A percentile compares a stretch with the other conserved stretches of the same genome.
phyloP scores from a whole-genome alignment of 1,284 basidiomycete genomes.

The Pholiota adiposa region DNA sequence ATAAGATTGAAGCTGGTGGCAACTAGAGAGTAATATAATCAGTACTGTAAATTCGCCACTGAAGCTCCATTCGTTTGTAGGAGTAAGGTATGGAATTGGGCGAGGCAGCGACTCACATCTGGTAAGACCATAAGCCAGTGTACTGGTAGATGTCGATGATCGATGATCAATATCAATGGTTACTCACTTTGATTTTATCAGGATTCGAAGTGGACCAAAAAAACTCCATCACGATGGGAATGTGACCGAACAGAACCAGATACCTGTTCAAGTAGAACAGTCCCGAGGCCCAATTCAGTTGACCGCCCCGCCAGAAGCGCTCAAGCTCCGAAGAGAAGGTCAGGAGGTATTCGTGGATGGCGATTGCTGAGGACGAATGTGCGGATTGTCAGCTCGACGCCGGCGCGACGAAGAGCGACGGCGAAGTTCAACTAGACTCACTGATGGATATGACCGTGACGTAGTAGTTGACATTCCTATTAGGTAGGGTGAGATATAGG shows the following conservation, averaged over 20 bases:
- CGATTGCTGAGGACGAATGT: conserved; percentile 30
- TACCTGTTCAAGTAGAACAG: conserved; percentile 49
- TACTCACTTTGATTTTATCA: conserved; percentile 25
- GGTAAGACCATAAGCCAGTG: background rate
- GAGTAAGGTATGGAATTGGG: too few relatives aligned
- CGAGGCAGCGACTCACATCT: background rate
- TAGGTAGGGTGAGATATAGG: background rate
- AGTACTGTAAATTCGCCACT: too few relatives aligned
- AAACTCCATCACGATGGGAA: conserved; percentile 40
- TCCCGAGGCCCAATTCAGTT: conserved; percentile 35
- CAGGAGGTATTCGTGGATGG: conserved; percentile 45
- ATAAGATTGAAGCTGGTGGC: conserved; percentile 31
- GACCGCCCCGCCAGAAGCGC: conserved; percentile 38
- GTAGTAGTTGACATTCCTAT: conserved; percentile 23
- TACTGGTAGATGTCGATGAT: conserved; percentile 19
- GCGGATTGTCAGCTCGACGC: background rate
- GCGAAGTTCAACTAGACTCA: background rate
- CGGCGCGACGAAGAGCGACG: conserved; percentile 8
- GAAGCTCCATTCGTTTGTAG: too few relatives aligned
- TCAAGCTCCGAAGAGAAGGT: conserved; percentile 42
- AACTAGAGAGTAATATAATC: conserved; percentile 24
- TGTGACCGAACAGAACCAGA: conserved; percentile 40
- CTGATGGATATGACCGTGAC: conserved; percentile 13
- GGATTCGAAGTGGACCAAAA: conserved; percentile 31
- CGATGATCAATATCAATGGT: too few relatives aligned